A percentile compares a stretch with the other conserved stretches of the same genome.
Conservation (phyloP, 2,329 filamentous ascomycete genomes). For the Colletotrichum chlorophyti region DNA sequence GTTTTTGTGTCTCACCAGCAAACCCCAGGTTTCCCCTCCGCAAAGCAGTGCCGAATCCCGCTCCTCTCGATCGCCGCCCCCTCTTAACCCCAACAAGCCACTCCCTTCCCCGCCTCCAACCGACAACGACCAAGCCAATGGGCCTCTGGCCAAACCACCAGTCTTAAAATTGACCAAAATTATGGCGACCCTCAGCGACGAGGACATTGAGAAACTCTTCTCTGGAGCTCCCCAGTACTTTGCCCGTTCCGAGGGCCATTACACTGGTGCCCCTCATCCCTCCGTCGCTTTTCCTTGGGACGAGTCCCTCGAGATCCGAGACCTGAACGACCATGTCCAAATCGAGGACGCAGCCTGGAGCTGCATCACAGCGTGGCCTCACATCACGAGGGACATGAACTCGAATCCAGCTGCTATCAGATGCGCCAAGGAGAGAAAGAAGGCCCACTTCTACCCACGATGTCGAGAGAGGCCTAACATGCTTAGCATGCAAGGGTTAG, state of each 20-base stretch:
- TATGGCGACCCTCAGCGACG: constrained; percentile 64
- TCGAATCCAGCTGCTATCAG: constrained; percentile 51
- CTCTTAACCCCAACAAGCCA: constrained; percentile 61
- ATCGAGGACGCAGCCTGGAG: constrained; percentile 70
- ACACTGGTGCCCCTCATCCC: constrained; percentile 65
- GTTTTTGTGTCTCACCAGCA: constrained; percentile 29
- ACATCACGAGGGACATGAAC: constrained; percentile 60
- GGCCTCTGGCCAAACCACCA: constrained; percentile 47
- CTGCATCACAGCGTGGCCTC: constrained; percentile 67
- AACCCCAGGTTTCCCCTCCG: constrained; percentile 30
- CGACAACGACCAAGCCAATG: constrained; percentile 48
- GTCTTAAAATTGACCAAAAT: constrained; percentile 61
- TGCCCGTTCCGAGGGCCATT: constrained; percentile 65
- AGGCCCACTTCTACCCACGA: constrained; percentile 64
- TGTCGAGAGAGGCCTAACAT: constrained; percentile 72
- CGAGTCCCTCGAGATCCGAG: constrained; percentile 64
- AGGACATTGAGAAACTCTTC: constrained; percentile 73
- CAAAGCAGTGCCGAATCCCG: constrained; percentile 29
- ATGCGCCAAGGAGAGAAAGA: constrained; percentile 50
- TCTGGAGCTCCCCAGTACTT: constrained; percentile 79
- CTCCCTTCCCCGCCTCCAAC: constrained; percentile 59
- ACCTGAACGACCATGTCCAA: constrained; percentile 69
- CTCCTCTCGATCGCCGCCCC: constrained; percentile 35
- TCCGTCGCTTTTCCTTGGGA: constrained; percentile 74
- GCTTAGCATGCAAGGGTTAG: constrained; percentile 74